phyloP scores from a whole-genome alignment of 169 alveolate species.

The Plasmodium reichenowi region DNA sequence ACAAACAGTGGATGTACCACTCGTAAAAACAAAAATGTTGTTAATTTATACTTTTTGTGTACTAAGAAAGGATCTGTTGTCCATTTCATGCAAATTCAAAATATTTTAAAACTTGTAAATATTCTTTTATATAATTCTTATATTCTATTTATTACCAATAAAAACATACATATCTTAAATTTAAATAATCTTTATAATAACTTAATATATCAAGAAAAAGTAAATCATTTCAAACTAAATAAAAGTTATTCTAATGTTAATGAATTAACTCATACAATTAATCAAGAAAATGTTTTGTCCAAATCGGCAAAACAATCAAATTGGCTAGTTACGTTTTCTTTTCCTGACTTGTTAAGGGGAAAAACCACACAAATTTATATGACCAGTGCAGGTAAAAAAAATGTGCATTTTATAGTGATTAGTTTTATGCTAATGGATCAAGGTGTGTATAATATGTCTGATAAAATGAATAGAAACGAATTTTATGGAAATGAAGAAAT shows the following conservation, averaged over 20 bases:
- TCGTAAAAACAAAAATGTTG: neutral
- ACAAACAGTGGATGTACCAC: neutral
- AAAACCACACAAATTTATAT: slow-evolving; percentile 39
- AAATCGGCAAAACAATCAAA: too few relatives aligned
- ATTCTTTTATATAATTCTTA: slow-evolving; percentile 16
- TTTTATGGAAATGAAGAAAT: too few relatives aligned
- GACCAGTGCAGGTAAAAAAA: slow-evolving; percentile 69
- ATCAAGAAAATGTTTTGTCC: too few relatives aligned
- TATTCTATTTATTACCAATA: slow-evolving; percentile 30
- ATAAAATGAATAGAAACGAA: too few relatives aligned
- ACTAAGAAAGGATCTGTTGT: slow-evolving; percentile 3
- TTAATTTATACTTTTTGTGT: slow-evolving; percentile 40
- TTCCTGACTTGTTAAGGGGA: slow-evolving; percentile 51
- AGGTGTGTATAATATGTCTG: neutral
- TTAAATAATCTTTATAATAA: slow-evolving; percentile 26
- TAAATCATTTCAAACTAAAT: too few relatives aligned
- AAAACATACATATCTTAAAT: slow-evolving; percentile 27
- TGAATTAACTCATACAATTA: too few relatives aligned
- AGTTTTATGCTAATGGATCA: slow-evolving; percentile 41
- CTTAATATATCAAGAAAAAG: slow-evolving; percentile 5
- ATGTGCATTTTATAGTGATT: slow-evolving; percentile 29
- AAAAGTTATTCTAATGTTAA: too few relatives aligned
- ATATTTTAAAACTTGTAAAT: slow-evolving; percentile 34
- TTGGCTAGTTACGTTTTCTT: slow-evolving; percentile 6
- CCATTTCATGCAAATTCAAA: slow-evolving; percentile 20